Percentiles rank a stretch among this genome's conserved stretches.
These are phyloP conservation scores for Pseudogymnoascus pannorum DNA, from an alignment of 2,329 filamentous ascomycete species.

Conservation along the genomic window DNA sequence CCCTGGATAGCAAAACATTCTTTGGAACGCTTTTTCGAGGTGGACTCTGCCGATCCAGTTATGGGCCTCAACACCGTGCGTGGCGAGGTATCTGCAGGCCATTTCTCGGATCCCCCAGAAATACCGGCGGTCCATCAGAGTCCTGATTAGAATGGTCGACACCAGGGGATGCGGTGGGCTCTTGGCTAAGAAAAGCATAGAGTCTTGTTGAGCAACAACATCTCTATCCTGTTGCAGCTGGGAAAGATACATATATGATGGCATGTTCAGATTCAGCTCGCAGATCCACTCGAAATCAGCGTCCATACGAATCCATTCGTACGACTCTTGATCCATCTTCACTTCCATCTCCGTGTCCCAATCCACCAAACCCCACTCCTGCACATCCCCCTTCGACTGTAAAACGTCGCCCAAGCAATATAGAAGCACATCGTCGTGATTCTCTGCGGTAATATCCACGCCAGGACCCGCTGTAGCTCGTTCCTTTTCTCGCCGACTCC, in stretches of 20 bases:
- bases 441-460: conserved; percentile 55
- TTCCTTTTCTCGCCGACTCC: conserved; percentile 76
- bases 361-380: conserved; percentile 77
- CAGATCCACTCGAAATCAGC: conserved; percentile 98
- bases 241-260: conserved; percentile 95
- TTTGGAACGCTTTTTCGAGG: conserved; percentile 76
- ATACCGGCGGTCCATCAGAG: conserved; percentile 84
- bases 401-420: conserved; percentile 92
- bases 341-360: conserved; percentile 86
- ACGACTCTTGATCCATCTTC: conserved; percentile 90
- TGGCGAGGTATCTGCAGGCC: conserved; percentile 71
- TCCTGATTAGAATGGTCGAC: conserved; percentile 82
- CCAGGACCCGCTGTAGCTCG: conserved; percentile 57
- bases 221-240: conserved; percentile 96
- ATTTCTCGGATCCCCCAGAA: conserved; percentile 87
- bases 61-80: conserved; percentile 63
- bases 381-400: conserved; percentile 70
- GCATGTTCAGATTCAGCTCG: conserved; percentile 73
- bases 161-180: conserved; percentile 68
- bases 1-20: conserved; percentile 77
- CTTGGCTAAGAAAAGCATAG: conserved; percentile 66
- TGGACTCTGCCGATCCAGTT: conserved; percentile 77
- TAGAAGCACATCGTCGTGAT: conserved; percentile 72
- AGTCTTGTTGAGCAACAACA: conserved; percentile 77
- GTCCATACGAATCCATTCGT: conserved; percentile 97